These are phyloP conservation scores for Plasmodium gaboni DNA, from an alignment of 169 alveolate species.

Conservation along the genomic window DNA sequence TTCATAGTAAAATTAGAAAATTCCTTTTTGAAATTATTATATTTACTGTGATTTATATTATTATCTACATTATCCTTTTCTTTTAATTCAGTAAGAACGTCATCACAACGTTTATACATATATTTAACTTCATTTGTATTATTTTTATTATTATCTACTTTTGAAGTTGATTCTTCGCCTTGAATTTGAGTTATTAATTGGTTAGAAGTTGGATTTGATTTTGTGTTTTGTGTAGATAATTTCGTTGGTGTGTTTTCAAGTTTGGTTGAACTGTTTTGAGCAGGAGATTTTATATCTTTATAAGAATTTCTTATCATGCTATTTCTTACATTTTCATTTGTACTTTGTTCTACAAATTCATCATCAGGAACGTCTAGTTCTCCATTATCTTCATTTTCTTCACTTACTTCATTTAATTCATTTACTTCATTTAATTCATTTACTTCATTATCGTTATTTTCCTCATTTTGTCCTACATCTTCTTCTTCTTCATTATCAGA, in stretches of 20 bases:
- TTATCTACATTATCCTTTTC: neutral
- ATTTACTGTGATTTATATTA: neutral
- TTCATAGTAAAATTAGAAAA: conserved; percentile 9
- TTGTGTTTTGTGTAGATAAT: neutral
- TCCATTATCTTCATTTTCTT: too few species aligned
- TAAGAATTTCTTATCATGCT: too few species aligned
- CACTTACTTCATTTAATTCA: too few species aligned
- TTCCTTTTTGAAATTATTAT: neutral
- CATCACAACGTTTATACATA: conserved; percentile 16
- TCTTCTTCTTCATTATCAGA: too few species aligned
- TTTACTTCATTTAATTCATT: too few species aligned
- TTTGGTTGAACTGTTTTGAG: neutral
- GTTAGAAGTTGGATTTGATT: too few species aligned
- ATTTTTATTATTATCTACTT: neutral
- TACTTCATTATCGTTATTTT: too few species aligned
- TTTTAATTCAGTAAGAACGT: neutral
- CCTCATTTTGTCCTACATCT: too few species aligned
- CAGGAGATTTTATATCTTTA: neutral
- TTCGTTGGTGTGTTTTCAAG: neutral
- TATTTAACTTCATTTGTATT: neutral
- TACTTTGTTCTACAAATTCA: too few species aligned
- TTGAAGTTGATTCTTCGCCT: neutral
- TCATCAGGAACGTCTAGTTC: too few species aligned
- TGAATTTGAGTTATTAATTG: neutral
- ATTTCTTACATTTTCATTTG: too few species aligned